phyloP scores from a whole-genome alignment of 2,329 filamentous ascomycete genomes.

The Lizonia empirigonia region DNA sequence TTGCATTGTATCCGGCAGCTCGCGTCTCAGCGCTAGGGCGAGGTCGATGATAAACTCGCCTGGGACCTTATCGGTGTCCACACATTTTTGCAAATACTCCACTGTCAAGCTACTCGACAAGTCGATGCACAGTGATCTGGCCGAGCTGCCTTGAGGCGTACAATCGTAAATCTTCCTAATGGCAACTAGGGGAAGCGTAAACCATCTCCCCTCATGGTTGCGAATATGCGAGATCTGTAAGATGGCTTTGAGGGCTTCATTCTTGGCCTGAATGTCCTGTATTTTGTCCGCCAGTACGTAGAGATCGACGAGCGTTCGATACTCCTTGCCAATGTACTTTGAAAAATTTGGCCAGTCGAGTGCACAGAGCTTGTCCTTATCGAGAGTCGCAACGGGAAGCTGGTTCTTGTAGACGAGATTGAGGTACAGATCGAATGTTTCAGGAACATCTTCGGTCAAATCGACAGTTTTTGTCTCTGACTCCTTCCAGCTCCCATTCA shows the following conservation, averaged over 20 bases:
- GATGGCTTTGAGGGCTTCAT: background rate
- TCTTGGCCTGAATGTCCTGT: background rate
- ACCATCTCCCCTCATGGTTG: rapidly evolving
- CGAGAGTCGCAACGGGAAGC: background rate
- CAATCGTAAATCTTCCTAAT: background rate
- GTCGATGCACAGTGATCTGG: background rate
- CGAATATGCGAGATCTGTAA: background rate
- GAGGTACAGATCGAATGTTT: constrained; percentile 21
- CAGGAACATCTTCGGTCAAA: constrained; percentile 13
- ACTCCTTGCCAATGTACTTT: background rate
- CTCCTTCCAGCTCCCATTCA: constrained; percentile 24
- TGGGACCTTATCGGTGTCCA: background rate
- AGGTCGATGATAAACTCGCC: background rate
- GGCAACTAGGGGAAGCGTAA: too few species aligned
- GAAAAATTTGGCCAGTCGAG: background rate
- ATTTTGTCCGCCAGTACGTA: constrained; percentile 7
- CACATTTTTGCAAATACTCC: background rate
- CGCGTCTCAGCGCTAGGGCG: background rate
- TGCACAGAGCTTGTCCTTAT: background rate
- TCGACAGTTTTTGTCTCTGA: constrained; percentile 3
- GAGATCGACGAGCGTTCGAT: background rate
- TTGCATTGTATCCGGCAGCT: background rate
- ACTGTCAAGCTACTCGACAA: background rate
- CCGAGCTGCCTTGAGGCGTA: background rate
- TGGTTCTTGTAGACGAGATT: constrained; percentile 11